phyloP scores from a whole-genome alignment of 768 basidiomycete genomes.

The Podaxis carcinomalis region DNA sequence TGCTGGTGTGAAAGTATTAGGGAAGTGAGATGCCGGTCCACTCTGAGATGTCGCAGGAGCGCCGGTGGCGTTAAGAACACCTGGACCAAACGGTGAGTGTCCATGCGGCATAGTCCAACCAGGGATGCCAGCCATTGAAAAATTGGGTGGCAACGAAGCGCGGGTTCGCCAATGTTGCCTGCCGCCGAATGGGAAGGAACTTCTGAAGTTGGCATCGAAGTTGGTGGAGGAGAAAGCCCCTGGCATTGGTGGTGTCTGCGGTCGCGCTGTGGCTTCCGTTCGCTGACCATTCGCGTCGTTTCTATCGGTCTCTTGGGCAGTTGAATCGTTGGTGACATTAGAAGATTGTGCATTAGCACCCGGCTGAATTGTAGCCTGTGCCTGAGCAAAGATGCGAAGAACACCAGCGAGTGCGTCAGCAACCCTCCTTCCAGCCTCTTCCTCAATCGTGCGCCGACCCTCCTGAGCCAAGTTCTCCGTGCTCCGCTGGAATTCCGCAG shows the following conservation, averaged over 20 bases:
- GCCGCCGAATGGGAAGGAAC: background rate
- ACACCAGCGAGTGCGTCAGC: constrained; percentile 60
- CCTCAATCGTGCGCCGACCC: constrained; percentile 47
- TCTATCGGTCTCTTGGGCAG: background rate
- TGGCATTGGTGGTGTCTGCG: constrained; percentile 10
- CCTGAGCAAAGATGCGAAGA: constrained; percentile 47
- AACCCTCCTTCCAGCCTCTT: constrained; percentile 60
- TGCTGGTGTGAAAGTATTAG: background rate
- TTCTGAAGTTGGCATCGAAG: background rate
- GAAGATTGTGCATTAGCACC: constrained; percentile 9
- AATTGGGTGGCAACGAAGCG: constrained; percentile 4
- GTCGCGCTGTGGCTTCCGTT: constrained; percentile 9
- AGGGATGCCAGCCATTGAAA: background rate
- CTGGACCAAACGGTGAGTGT: background rate
- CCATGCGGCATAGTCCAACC: background rate
- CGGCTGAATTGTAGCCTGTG: constrained; percentile 9
- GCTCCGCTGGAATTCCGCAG: constrained; percentile 46
- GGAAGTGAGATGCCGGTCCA: background rate
- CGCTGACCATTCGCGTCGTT: background rate
- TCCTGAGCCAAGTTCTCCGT: constrained; percentile 40
- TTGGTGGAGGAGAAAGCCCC: background rate
- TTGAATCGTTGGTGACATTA: constrained; percentile 14
- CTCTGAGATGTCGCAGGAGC: background rate
- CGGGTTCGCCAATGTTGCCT: background rate
- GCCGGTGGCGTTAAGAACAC: background rate